phyloP scores from a whole-genome alignment of 441 rosid genomes.

The Croton setiger region DNA sequence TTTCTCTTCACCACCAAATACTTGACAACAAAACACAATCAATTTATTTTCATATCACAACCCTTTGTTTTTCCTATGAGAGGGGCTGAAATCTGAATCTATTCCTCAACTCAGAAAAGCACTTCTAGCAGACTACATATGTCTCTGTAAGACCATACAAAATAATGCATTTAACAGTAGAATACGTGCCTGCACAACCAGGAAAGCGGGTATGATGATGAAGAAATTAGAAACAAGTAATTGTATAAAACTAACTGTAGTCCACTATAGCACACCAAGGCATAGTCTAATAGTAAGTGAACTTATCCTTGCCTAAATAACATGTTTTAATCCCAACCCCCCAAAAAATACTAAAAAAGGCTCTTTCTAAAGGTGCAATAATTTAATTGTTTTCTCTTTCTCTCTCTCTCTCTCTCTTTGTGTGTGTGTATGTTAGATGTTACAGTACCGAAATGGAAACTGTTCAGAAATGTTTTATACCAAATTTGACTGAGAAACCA shows the following conservation, averaged over 20 bases:
- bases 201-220: neutral
- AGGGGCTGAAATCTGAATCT: too few relatives aligned
- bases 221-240: neutral
- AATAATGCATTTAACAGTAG: too few relatives aligned
- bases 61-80: neutral
- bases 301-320: too few relatives aligned
- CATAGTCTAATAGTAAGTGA: too few relatives aligned
- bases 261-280: neutral
- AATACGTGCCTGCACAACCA: neutral
- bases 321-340: too few relatives aligned
- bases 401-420: too few relatives aligned
- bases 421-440: neutral
- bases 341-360: too few relatives aligned
- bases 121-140: too few relatives aligned
- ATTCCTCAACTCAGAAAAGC: too few relatives aligned
- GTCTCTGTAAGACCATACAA: too few relatives aligned
- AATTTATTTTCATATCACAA: neutral
- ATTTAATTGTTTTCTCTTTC: neutral
- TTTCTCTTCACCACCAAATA: conserved; percentile 20
- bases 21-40: too few relatives aligned
- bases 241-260: neutral
- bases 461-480: neutral
- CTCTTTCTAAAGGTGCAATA: neutral
- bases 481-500: neutral
- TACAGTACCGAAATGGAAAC: neutral